Evolutionary conservation across 2,329 filamentous ascomycete genomes (phyloP).

Genomic region (Fusarium torreyae): DNA sequence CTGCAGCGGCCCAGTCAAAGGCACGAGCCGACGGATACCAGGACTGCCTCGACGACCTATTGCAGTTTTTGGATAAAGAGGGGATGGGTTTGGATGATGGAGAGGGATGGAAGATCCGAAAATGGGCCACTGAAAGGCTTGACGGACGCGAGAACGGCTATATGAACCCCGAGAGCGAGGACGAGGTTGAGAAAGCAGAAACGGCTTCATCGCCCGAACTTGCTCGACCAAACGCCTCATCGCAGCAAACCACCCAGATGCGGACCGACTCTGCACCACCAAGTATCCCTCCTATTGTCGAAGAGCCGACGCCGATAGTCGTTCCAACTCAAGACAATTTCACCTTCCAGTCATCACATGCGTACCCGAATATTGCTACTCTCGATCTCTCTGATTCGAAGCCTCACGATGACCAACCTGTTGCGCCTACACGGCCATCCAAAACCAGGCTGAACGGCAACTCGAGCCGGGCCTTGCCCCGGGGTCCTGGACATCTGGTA

Average conservation of each 20-base stretch:
- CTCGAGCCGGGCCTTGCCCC: conserved; percentile 46
- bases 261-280: conserved; percentile 49
- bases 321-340: conserved; percentile 74
- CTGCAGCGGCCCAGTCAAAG: conserved; percentile 81
- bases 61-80: conserved; percentile 87
- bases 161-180: conserved; percentile 75
- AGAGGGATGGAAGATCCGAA: conserved; percentile 76
- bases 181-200: conserved; percentile 77
- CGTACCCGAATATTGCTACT: conserved; percentile 73
- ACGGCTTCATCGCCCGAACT: conserved; percentile 71
- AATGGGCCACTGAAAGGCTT: conserved; percentile 78
- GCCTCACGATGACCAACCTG: conserved; percentile 56
- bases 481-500: conserved; percentile 64
- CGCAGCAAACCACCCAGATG: conserved; percentile 52
- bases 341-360: conserved; percentile 77
- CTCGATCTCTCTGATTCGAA: conserved; percentile 71
- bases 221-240: conserved; percentile 63
- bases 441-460: conserved; percentile 51
- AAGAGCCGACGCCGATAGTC: conserved; percentile 58
- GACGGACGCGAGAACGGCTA: conserved; percentile 72
- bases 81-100: conserved; percentile 84
- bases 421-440: conserved; percentile 47
- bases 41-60: conserved; percentile 90
- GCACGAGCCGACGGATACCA: conserved; percentile 89
- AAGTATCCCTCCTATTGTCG: conserved; percentile 46